Base-by-base conservation (phyloP, 148 eudicot genomes). In the Pharnaceum exiguum region DNA sequence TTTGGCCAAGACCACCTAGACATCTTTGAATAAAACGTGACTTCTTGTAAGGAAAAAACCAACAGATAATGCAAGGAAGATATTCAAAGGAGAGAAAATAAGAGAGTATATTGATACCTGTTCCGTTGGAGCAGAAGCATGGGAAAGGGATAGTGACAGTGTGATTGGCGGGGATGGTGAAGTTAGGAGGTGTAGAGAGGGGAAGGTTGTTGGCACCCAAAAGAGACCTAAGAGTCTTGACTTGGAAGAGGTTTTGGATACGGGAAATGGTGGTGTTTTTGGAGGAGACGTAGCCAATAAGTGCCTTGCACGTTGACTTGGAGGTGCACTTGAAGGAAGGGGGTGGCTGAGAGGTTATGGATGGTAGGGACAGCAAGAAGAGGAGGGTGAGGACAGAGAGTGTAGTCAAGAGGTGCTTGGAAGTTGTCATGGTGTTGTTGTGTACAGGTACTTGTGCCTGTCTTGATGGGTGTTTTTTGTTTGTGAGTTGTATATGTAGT, bases 121-220 rank as follows among this genome's bases (percentile, higher is more conserved):
- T 61, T 48, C 77, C 89, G 70, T 77, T 78, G 56, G 8, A 1
- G 61, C 97, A 90, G 39, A 28, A 23, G 60, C 97, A 90, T 10
- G 83, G 88, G 79, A 90, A 79, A 40, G 87, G 87, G 44, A 90
- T 71, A 12, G 18, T 78, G 62, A 90, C 35, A 1, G 73, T 76
- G 10, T 66, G 45, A 0, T 54, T 47, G 19, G 77, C 65, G 1
- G 28, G 0, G 3, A 82, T 43, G 27, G 70, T 18, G 48, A 16
- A 17, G 68, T 30, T 66, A 7, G 65, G 16, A 0, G 74, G 47
- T 40, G 95, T 82, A 33, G 73, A 19, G 23, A 32, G 56, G 0
- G 87, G 79, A 49, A 84, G 74, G 72, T 67, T 67, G 81, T 87
- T 90, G 60, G 71, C 87, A 12, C 78, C 82, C 7, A 84, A 75